Evolutionary conservation across 257 asterid genomes (phyloP), one percentile per base, ranked within the genome.

Genomic region (Coffea eugenioides): DNA sequence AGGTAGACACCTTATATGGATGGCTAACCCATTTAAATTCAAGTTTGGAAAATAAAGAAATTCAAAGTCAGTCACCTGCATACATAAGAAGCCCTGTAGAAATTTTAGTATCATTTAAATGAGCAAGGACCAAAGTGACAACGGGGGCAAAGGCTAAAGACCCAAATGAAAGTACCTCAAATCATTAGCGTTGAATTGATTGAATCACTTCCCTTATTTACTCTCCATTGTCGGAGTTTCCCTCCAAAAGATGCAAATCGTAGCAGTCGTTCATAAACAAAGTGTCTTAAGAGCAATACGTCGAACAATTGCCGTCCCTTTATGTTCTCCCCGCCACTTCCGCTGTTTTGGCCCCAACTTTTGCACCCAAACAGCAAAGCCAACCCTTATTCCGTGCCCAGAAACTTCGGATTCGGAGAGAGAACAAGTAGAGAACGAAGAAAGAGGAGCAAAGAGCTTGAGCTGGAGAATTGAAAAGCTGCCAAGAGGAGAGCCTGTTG

Each of bases 391-490:
- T 61, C 77, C 46, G 34, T 36, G 52, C 61, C 25, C 87, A 31
- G 86, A 75, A 61, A 76, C 67, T 71, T 79, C 82, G n/a, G 89
- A 81, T 36, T 73, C 86, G 45, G 89, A 80, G 69, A 82, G 56
- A 49, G 86, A 77, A 61, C 80, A 82, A 36, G 82, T 76, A 70
- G 71, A 13, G 73, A 51, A 64, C 51, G 80, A 73, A 70, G 84
- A 68, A 80, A 80, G 34, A 57, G 82, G 69, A 79, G 41, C 81
- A 11, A 85, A 82, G 79, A 90, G 85, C 82, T 85, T 95, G 81
- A 90, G 98, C 85, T 80, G 82, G 64, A 87, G 90, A 84, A 90
- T 95, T 59, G 99, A 93, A 84, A 90, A 87, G 54, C 81, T 95
- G 70, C 84, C 79, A 31, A 84, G 82, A 85, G 90, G 90, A 71